Base-by-base conservation (phyloP, 2,329 filamentous ascomycete genomes). In the Botrytis aclada region DNA sequence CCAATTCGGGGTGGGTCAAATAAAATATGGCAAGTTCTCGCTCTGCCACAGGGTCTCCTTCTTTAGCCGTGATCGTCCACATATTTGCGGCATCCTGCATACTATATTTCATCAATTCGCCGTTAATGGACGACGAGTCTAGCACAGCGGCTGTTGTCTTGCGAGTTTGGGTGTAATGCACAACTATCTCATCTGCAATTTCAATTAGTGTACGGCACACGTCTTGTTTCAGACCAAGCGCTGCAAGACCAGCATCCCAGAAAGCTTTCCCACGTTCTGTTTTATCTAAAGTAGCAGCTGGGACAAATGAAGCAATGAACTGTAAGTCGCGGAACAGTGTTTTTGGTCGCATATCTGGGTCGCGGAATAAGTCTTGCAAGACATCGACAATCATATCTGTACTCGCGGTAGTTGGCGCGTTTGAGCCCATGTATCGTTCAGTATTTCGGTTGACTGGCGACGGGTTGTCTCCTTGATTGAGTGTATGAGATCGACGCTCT, bases 21-120 rank as follows among this genome's bases (percentile, higher is more conserved):
- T 98, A 98, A 79, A 98, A 92, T 75, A 97, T 92, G 2, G 93
- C 96, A 25, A 99, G 87, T 83, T 99, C 96, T 69, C 96, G 90
- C 83, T 98, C 95, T 8, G 95, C 95, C 20, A 93, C 92, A 0
- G 94, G 88, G 74, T 95, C 90, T 56, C 95, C 95, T 83, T 99
- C 96, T 81, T 95, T 96, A 25, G 96, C 96, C 1, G 95, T 95
- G 80, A 98, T 96, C 75, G 93, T 92, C 86, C 93, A 94, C 90
- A 98, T 96, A 77, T 88, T 89, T 4, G 93, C 95, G 0, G 94
- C 95, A 80, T 98, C 94, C 61, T 89, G 86, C 80, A 96, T 89
- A 72, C 88, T 89, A 82, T 93, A 91, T 64, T 90, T 88, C 72
- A 90, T 87, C 4, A 88, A 73, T 32, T 80, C 79, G 18, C 81